Evolutionary conservation across 1,139 yeast species (phyloP), one percentile per base, ranked within the genome.

Genomic region (Debaryomyces nepalensis): DNA sequence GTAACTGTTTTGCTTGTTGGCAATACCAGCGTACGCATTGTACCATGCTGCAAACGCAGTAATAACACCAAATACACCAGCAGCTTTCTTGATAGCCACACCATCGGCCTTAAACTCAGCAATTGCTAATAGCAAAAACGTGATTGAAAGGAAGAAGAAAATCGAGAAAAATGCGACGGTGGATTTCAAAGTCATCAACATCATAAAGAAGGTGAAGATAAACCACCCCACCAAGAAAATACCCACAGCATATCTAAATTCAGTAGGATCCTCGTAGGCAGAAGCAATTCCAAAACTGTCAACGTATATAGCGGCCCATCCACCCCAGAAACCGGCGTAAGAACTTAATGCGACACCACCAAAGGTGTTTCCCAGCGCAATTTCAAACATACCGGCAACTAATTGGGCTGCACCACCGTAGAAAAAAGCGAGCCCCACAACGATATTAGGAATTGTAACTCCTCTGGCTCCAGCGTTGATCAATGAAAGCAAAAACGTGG

Each of bases 1-100:
- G 64, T 85, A 87, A 27, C 88, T 72, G 68, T 85, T 89, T 63
- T 79, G 86, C 55, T 66, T 68, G 51, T 77, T 86, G 39, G 95
- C 87, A 42, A 89, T 64, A 81, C 96, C 96, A n/a, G 96, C 95
- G 54, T 80, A 87, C 5, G 96, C 96, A 61, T 87, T 87, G 61
- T 88, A 89, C 91, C 93, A 89, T 10, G 95, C 95, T 41, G 80
- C 62, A 53, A 86, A 79, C 1, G 96, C 87, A 29, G 91, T 82
- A 26, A 88, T 62, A n/a, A 89, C 59, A 31, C 96, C 97, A 46
- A 86, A 68, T 22, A 84, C 84, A 51, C 97, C 97, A 31, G 82
- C 96, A 15, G 93, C 95, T 55, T 72, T 81, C 46, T 75, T 73
- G 64, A 51, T 60, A 2, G 58, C 23, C 14, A 22, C 47, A 7